Conservation (phyloP, 495 filamentous ascomycete species). For the Annulohypoxylon bovei region DNA sequence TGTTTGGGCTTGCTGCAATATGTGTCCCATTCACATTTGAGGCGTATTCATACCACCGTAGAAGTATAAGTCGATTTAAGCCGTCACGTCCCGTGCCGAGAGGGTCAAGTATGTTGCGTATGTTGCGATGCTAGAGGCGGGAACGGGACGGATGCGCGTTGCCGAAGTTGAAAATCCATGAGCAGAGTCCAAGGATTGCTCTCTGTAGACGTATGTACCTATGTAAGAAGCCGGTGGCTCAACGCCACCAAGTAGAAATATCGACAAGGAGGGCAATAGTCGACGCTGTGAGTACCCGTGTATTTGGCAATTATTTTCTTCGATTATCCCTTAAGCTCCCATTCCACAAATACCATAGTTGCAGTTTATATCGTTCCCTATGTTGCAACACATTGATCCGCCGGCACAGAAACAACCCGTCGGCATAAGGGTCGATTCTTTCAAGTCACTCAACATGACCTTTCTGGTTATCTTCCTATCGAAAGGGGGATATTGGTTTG, state of each 20-base stretch:
- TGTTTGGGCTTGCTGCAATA: neutral
- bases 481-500: slow-evolving; percentile 17
- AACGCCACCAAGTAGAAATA: no score
- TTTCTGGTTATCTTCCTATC: neutral
- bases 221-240: no score
- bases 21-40: neutral
- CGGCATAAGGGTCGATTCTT: neutral
- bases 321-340: neutral
- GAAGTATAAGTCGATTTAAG: neutral
- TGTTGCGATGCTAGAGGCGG: neutral
- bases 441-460: slow-evolving; percentile 5
- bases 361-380: neutral
- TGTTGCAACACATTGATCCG: neutral
- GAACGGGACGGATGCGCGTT: neutral
- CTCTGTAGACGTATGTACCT: neutral
- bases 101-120: neutral
- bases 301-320: neutral
- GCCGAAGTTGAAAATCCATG: neutral
- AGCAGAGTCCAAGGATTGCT: neutral
- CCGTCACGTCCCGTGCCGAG: neutral
- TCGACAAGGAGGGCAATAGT: neutral
- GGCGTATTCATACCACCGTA: neutral
- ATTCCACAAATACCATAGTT: neutral
- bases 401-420: slow-evolving; percentile 5
- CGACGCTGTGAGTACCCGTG: neutral